Evolutionary conservation across 2,329 filamentous ascomycete species (phyloP).

Genomic region (Sclerotinia sclerotiorum): DNA sequence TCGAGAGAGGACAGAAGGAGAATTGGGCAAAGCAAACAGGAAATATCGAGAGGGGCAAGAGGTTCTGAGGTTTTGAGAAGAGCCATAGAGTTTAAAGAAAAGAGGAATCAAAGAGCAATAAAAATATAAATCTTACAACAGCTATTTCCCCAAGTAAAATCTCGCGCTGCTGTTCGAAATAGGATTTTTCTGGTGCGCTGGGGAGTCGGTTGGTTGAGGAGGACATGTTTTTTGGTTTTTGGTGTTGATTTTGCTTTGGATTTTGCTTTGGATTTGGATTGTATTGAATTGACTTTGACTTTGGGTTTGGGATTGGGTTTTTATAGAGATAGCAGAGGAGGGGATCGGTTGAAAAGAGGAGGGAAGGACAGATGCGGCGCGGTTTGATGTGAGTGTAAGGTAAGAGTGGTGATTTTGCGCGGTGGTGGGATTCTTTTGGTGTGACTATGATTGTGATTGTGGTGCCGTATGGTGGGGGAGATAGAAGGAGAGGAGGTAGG

Average conservation of each 20-base stretch:
- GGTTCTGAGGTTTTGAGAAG: no score
- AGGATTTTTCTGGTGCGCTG: slow-evolving; percentile 51
- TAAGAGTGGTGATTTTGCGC: background rate
- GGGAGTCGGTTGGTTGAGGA: slow-evolving; percentile 15
- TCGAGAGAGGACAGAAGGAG: no score
- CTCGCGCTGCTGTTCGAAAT: slow-evolving; percentile 76
- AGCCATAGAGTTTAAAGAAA: no score
- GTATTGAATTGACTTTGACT: no score
- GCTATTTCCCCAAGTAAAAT: slow-evolving; percentile 71
- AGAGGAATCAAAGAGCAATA: background rate
- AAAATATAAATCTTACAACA: slow-evolving; percentile 50
- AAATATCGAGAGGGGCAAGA: background rate
- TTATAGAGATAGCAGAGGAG: background rate
- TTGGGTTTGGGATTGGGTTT: background rate
- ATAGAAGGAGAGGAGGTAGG: background rate
- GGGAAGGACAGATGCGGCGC: background rate
- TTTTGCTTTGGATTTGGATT: no score
- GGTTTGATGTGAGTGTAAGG: background rate
- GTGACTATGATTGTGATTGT: no score
- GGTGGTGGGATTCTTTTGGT: background rate
- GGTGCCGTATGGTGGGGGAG: background rate
- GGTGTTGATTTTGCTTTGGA: background rate
- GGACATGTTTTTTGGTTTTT: background rate
- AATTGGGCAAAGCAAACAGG: no score
- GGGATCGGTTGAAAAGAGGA: background rate